A percentile compares a stretch with the other conserved stretches of the same genome.
Conservation (phyloP, 805 yeast species). For the Cyberlindnera saturnus region DNA sequence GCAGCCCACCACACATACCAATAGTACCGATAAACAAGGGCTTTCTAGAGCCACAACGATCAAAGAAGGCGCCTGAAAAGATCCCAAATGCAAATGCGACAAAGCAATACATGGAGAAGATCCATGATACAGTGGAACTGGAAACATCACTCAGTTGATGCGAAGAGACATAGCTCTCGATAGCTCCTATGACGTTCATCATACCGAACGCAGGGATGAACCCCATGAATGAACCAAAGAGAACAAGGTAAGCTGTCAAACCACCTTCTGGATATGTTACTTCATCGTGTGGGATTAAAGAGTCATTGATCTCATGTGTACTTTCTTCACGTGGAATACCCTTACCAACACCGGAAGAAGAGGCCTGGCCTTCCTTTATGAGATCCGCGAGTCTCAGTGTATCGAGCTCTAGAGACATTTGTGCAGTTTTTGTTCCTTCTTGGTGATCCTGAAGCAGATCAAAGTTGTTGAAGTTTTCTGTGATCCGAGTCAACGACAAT, state of each 20-base stretch:
- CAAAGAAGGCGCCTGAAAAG: slow-evolving; percentile 56
- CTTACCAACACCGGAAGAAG: too few species aligned
- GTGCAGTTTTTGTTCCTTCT: too few species aligned
- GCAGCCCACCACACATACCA: slow-evolving; percentile 44
- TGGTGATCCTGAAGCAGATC: too few species aligned
- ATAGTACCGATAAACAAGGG: slow-evolving; percentile 41
- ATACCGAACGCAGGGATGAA: slow-evolving; percentile 53
- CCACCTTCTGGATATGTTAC: slow-evolving; percentile 51
- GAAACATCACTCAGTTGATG: slow-evolving; percentile 47
- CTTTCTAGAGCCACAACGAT: slow-evolving; percentile 47
- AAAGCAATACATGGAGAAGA: slow-evolving; percentile 55
- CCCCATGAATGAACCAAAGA: slow-evolving; percentile 57
- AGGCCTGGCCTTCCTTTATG: too few species aligned
- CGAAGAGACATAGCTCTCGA: slow-evolving; percentile 51
- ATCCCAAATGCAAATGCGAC: slow-evolving; percentile 48
- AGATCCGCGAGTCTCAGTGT: too few species aligned
- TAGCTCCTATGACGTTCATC: slow-evolving; percentile 58
- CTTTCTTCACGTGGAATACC: too few species aligned
- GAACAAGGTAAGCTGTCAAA: slow-evolving; percentile 46
- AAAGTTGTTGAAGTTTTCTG: too few species aligned
- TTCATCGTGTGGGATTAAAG: slow-evolving; percentile 5
- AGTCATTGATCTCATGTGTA: neutral
- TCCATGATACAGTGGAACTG: slow-evolving; percentile 55
- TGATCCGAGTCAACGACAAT: too few species aligned
- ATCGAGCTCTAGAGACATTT: too few species aligned